Base-by-base conservation (phyloP, 441 rosid species). In the Biscutella laevigata region DNA sequence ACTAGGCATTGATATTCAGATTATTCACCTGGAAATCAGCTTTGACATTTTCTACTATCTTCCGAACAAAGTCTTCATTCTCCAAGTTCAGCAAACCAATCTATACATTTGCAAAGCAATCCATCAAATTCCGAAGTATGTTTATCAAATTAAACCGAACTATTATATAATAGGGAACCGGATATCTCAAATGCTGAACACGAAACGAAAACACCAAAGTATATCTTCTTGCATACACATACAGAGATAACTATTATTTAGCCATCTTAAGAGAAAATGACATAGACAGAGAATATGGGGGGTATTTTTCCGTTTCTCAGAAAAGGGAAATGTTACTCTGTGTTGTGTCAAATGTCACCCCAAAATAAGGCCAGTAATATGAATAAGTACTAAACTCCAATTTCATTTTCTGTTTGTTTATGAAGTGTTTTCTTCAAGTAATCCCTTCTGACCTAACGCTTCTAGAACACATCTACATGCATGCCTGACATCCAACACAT, bases 51-150 rank as follows among this genome's bases (percentile, higher is more conserved):
- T 80, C 91, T 59, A 89, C 75, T 26, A 86, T n/a, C 59, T 67
- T 75, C 65, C 39, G 52, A 21, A 75, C 97, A 14, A 81, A 83
- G 10, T 86, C 96, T 75, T 94, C 99, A 49, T 94, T 76, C 66
- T 89, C 99, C 88, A 94, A 73, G 81, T 94, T 89, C 77, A 94
- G 47, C 62, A 89, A 71, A 32, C 95, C 96, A 70, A 86, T 71
- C 97, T 94, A 29, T 64, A 66, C 66, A 59, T 41, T 22, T 14
- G 53, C 57, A 39, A 61, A 47, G 52, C 57, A 48, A 50, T 45
- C 35, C 14, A 51, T 26, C 63, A 71, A 19, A 40, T 4, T 38
- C 16, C 4, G 26, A 38, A 39, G 17, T n/a, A 16, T 24, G 24
- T 40, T 21, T 25, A 24, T 8, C 44, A 39, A 46, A 59, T 17